Conservation (phyloP, 768 basidiomycete species). For the Crepidotus variabilis region DNA sequence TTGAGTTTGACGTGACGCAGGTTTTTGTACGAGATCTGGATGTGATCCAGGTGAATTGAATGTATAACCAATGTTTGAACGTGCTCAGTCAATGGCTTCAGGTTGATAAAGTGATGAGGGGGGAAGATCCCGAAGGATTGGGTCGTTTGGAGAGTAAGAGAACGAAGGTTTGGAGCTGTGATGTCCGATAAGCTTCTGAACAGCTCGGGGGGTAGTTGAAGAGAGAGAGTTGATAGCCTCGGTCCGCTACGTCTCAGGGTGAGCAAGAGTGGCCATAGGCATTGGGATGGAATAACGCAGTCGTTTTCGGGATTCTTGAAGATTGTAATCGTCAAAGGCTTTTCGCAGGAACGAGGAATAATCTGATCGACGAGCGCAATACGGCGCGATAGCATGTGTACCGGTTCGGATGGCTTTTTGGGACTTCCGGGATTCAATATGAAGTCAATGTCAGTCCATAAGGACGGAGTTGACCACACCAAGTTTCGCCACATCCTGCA, state of each 20-base stretch:
- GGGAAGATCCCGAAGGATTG: background rate
- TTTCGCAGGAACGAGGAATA: background rate
- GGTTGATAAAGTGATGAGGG: background rate
- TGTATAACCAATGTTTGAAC: background rate
- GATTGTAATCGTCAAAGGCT: background rate
- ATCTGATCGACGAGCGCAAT: background rate
- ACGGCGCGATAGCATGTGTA: background rate
- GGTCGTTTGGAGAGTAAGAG: background rate
- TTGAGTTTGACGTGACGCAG: background rate
- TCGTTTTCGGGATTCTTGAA: background rate
- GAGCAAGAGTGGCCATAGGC: background rate
- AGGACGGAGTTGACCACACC: background rate
- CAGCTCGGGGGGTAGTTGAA: background rate
- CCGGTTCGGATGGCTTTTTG: background rate
- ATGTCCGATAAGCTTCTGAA: background rate
- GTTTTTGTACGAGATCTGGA: background rate
- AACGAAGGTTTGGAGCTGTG: background rate
- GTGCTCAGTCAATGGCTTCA: background rate
- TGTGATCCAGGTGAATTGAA: background rate
- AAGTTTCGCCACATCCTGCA: background rate
- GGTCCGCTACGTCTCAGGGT: background rate
- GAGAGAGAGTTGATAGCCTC: background rate
- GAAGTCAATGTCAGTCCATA: background rate
- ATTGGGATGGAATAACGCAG: background rate
- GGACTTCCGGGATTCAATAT: background rate